These are phyloP conservation scores for Fusarium sp. DNA, from an alignment of 2,329 filamentous ascomycete genomes.

Conservation along the genomic window DNA sequence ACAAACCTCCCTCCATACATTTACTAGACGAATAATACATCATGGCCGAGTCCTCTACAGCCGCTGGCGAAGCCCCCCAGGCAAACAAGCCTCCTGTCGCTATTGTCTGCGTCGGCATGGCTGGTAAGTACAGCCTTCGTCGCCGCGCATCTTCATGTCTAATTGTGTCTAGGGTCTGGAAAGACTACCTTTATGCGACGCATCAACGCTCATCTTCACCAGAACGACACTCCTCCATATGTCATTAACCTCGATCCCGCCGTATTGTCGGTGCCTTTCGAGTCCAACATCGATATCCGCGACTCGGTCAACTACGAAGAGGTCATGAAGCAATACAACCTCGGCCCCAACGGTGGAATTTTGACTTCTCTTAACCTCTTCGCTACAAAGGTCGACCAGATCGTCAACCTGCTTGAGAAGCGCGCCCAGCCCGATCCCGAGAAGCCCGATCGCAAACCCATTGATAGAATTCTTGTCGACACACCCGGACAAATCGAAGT, in stretches of 20 bases:
- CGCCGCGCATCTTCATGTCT: conserved; percentile 11
- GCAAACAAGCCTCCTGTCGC: conserved; percentile 70
- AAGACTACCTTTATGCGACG: conserved; percentile 99
- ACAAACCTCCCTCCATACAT: not conserved
- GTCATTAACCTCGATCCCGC: conserved; percentile 98
- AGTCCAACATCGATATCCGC: conserved; percentile 98
- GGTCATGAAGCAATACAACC: conserved; percentile 99
- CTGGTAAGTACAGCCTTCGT: conserved; percentile 65
- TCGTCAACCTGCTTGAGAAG: conserved; percentile 90
- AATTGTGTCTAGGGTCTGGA: conserved; percentile 74
- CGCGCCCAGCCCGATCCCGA: conserved; percentile 74
- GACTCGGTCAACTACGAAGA: conserved; percentile 99
- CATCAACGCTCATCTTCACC: conserved; percentile 92
- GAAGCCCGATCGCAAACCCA: conserved; percentile 70
- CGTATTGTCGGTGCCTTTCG: conserved; percentile 92
- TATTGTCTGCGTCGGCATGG: conserved; percentile 97
- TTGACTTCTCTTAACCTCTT: conserved; percentile 96
- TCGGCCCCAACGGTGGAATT: conserved; percentile 97
- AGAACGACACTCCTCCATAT: conserved; percentile 84
- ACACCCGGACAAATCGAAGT: conserved; percentile 98
- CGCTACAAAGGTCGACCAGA: conserved; percentile 97
- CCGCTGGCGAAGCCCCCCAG: conserved; percentile 43
- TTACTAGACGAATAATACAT: not conserved
- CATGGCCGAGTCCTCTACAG: conserved; percentile 53
- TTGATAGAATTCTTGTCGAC: conserved; percentile 90